Evolutionary conservation across 2,329 filamentous ascomycete species (phyloP), one percentile per base, ranked within the genome.

Genomic region (Colletotrichum echinochloae): DNA sequence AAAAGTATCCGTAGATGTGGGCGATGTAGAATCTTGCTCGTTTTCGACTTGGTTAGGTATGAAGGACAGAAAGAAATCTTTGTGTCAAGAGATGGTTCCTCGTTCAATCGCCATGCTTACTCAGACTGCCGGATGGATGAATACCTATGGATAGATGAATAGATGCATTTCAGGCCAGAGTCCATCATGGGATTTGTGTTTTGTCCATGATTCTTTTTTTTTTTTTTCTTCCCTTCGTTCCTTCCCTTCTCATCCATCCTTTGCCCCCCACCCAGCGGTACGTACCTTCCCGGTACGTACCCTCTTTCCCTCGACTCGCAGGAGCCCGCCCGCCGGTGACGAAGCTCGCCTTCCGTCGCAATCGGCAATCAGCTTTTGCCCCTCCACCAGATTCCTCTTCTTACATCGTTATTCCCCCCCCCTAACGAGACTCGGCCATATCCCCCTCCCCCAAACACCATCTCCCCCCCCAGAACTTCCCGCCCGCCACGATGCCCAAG

Each of bases 401-500:
- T 37, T 3, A n/a, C n/a, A n/a, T n/a, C n/a, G n/a, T n/a, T n/a
- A 2, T 33, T 6, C 8, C 18, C 2, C 2, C 0, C 18, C 49
- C 49, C 35, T 3, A 12, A 18, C 37, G 16, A 39, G 14, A 39
- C n/a, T n/a, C n/a, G n/a, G n/a, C n/a, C n/a, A n/a, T 33, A 8
- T 28, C 20, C 5, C 4, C 7, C 12, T 16, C 11, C 14, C 23
- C 11, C 26, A n/a, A 8, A 18, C 20, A 14, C 11, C 12, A 1
- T 23, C 23, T 14, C 12, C 3, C 30, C 23, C 33, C 8, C 33
- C n/a, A n/a, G n/a, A n/a, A n/a, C n/a, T n/a, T n/a, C n/a, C n/a
- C n/a, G n/a, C n/a, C n/a, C 54, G 33, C 6, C 62, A 73, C 26
- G 9, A 80, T 81, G 79, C 79, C 77, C 16, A 77, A 76, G 70